These are phyloP conservation scores for Ilyonectria robusta DNA, from an alignment of 2,329 filamentous ascomycete genomes.

Conservation along the genomic window DNA sequence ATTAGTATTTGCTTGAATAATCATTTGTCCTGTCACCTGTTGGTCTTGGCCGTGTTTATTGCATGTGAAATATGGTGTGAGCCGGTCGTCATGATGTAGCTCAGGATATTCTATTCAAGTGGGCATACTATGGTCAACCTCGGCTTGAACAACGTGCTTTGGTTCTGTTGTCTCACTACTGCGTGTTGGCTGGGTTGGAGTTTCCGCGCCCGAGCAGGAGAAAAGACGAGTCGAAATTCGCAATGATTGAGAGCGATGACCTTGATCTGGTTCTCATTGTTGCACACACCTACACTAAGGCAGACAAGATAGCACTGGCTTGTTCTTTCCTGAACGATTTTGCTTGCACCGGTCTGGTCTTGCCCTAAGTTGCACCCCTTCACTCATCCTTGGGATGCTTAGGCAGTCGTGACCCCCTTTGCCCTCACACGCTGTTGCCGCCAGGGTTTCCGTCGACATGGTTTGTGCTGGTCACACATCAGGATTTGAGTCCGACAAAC, in stretches of 20 bases:
- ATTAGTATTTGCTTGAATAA: constrained; percentile 53
- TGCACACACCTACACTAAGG: not conserved
- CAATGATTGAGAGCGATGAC: not conserved
- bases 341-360: not conserved
- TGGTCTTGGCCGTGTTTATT: not conserved
- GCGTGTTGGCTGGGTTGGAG: not conserved
- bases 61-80: not conserved
- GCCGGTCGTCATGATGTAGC: not conserved
- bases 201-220: not conserved
- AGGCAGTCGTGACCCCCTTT: not conserved
- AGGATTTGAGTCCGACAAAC: too few relatives aligned
- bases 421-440: not conserved
- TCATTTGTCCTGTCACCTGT: constrained; percentile 45
- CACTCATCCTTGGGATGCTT: not conserved
- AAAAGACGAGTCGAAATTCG: not conserved
- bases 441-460: not conserved
- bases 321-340: too few relatives aligned
- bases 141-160: not conserved
- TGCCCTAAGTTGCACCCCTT: not conserved
- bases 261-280: not conserved
- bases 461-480: not conserved
- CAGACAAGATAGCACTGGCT: not conserved
- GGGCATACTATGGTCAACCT: too few relatives aligned
- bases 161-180: not conserved
- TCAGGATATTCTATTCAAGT: not conserved